These are phyloP conservation scores for Mytilinidion resinicola DNA, from an alignment of 495 filamentous ascomycete genomes.

Conservation along the genomic window DNA sequence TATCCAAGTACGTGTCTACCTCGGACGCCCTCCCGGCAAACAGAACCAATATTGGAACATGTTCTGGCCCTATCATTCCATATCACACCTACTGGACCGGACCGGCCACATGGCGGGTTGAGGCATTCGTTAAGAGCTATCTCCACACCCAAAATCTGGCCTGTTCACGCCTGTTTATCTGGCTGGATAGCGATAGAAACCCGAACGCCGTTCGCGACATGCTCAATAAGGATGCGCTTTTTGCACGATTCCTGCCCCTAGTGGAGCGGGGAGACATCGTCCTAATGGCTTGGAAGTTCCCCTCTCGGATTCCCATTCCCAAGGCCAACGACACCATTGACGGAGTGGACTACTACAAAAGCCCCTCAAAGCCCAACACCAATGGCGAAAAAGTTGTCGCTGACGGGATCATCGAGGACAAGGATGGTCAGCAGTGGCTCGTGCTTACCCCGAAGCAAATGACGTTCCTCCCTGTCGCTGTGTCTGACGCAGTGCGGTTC, in stretches of 20 bases:
- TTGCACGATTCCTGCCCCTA: slow-evolving; percentile 47
- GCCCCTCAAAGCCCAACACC: slow-evolving; percentile 34
- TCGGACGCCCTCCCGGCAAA: slow-evolving; percentile 30
- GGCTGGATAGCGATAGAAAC: slow-evolving; percentile 48
- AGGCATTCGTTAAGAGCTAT: slow-evolving; percentile 52
- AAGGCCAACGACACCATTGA: slow-evolving; percentile 37
- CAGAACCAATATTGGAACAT: slow-evolving; percentile 39
- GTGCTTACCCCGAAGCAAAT: slow-evolving; percentile 49
- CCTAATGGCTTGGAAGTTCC: slow-evolving; percentile 49
- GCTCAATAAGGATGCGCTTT: slow-evolving; percentile 45
- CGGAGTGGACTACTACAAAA: slow-evolving; percentile 40
- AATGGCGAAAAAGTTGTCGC: slow-evolving; percentile 42
- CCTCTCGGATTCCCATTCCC: slow-evolving; percentile 47
- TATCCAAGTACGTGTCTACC: slow-evolving; percentile 32
- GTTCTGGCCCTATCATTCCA: slow-evolving; percentile 49
- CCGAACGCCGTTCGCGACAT: slow-evolving; percentile 44
- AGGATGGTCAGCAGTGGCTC: slow-evolving; percentile 46
- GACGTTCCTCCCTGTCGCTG: slow-evolving; percentile 40
- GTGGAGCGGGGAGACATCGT: slow-evolving; percentile 49
- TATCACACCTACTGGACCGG: slow-evolving; percentile 56
- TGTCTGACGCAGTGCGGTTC: slow-evolving; percentile 44
- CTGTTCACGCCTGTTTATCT: slow-evolving; percentile 48
- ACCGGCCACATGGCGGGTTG: slow-evolving; percentile 51
- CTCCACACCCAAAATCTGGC: slow-evolving; percentile 53
- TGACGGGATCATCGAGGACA: slow-evolving; percentile 44